Evolutionary conservation across 1,139 yeast species (phyloP).

Genomic region (Debaryomycetaceae sp.): DNA sequence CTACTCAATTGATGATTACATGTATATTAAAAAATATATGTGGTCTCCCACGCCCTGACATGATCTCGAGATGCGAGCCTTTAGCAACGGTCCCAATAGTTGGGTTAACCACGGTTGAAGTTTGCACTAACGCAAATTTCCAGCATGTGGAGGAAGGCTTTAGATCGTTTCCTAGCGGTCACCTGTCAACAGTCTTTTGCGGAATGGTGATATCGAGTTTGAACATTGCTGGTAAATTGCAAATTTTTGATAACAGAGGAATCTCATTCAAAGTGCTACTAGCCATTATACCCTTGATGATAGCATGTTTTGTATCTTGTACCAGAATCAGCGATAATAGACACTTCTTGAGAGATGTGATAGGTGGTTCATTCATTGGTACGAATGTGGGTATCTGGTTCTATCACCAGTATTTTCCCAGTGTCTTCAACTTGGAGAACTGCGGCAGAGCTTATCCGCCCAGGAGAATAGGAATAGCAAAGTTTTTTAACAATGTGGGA

Average conservation of each 20-base stretch:
- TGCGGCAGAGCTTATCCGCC: constrained; percentile 46
- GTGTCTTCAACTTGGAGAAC: constrained; percentile 25
- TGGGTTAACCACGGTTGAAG: constrained; percentile 28
- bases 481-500: constrained; percentile 22
- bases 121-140: constrained; percentile 28
- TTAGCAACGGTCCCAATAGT: constrained; percentile 2
- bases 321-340: constrained; percentile 49
- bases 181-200: constrained; percentile 46
- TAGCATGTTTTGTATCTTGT: constrained; percentile 37
- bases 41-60: constrained; percentile 49
- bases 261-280: constrained; percentile 32
- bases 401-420: constrained; percentile 42
- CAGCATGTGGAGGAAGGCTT: constrained; percentile 43
- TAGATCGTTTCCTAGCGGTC: constrained; percentile 52
- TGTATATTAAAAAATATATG: constrained; percentile 41
- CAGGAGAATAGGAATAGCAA: constrained; percentile 33
- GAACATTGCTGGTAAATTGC: constrained; percentile 34
- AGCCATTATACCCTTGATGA: constrained; percentile 31
- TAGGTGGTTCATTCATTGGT: constrained; percentile 42
- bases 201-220: constrained; percentile 37
- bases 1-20: constrained; percentile 38
- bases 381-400: constrained; percentile 26
- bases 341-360: constrained; percentile 42
- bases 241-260: constrained; percentile 35
- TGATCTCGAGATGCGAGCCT: constrained; percentile 42